phyloP scores from a whole-genome alignment of 208 protist species.

The Spongospora subterranea region DNA sequence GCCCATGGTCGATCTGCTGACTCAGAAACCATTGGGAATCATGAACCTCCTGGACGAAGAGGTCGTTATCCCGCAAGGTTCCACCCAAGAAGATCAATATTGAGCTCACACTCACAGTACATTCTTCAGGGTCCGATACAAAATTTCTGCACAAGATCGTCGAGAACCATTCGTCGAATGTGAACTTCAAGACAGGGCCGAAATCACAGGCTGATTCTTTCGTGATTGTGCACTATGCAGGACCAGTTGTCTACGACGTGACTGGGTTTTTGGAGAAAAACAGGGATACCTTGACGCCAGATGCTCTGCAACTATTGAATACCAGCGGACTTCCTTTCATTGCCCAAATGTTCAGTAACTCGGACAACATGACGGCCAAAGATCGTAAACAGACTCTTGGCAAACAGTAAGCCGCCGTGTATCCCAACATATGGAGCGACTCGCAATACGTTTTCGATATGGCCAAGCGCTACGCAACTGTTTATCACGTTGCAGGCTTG shows the following conservation, averaged over 20 bases:
- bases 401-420: constrained; percentile 65
- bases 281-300: constrained; percentile 66
- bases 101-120: no score
- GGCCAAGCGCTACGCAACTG: no score
- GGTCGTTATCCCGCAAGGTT: constrained; percentile 59
- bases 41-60: constrained; percentile 66
- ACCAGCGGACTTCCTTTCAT: not conserved
- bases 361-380: constrained; percentile 23
- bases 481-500: no score
- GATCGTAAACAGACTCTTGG: constrained; percentile 57
- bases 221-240: constrained; percentile 80
- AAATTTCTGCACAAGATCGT: constrained; percentile 49
- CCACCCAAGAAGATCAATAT: no score
- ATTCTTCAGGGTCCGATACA: not conserved
- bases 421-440: no score
- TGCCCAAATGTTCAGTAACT: not conserved
- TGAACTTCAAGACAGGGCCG: not conserved
- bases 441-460: no score
- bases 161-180: constrained; percentile 12
- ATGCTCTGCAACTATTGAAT: constrained; percentile 61
- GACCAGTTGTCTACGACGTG: constrained; percentile 74
- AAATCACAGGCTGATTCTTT: constrained; percentile 64
- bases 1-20: constrained; percentile 63
- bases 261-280: constrained; percentile 78
- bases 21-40: constrained; percentile 59